Base-by-base conservation (phyloP, 108 stramenopile genomes). In the Pseudonitzschia multiseries region DNA sequence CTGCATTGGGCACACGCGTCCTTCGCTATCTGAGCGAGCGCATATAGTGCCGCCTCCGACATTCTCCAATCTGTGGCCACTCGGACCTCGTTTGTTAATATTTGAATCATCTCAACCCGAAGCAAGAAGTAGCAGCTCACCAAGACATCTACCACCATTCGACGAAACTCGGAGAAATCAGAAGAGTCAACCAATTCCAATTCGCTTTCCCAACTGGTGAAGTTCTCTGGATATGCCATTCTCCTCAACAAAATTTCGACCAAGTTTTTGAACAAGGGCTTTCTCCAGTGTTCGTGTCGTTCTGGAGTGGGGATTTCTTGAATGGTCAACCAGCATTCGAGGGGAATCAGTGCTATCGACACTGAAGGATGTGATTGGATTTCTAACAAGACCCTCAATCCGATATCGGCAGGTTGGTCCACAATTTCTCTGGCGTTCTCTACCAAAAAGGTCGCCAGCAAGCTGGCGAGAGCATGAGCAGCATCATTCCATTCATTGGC, bases 281-380 rank as follows among this genome's bases (percentile, higher is more conserved):
- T 21, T 31, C 36, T 53, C 65, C 81, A 82, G 24, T 60, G 32
- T 18, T 74, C 66, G 59, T 83, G 79, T 59, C 89, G 69, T 42
- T 82, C 79, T 1, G 41, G 24, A 4, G 75, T 77, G 36, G 84
- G 82, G n/a, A 83, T 77, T 65, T 89, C 86, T 74, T 87, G 86
- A 24, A 89, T 48, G 26, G 83, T 79, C 64, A 89, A 70, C 86
- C 86, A 89, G 40, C 79, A 80, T 64, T 89, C 87, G 42, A 86
- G 66, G 13, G 79, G 79, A 2, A 76, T 69, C 48, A 82, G 52
- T 21, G 81, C 79, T 8, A 76, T 83, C n/a, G 66, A 63, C 48
- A 76, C 79, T 17, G 54, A 66, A 17, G 82, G 86, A 69, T 86
- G 84, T 0, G 69, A 44, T 68, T 86, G 84, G 31, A 88, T 60